Conservation (phyloP, 148 eudicot species). For the Rhododendron mucronatum region DNA sequence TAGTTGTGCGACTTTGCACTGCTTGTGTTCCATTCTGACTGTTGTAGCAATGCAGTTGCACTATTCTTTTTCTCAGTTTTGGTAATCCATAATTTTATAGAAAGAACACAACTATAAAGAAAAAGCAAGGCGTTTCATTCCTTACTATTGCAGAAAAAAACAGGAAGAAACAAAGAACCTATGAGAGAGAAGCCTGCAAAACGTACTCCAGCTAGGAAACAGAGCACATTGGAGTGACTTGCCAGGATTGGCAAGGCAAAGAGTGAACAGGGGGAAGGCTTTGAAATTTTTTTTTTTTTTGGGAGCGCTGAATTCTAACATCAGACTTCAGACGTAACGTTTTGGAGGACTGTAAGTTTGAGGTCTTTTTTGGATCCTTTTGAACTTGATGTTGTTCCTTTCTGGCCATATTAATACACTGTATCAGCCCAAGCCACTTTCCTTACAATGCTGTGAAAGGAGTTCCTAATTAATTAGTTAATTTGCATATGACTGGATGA, state of each 20-base stretch:
- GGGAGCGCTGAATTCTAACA: neutral
- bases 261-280: neutral
- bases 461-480: neutral
- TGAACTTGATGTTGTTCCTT: neutral
- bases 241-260: neutral
- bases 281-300: neutral
- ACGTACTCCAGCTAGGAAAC: neutral
- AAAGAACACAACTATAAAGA: neutral
- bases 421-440: neutral
- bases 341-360: neutral
- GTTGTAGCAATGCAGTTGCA: neutral
- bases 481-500: neutral
- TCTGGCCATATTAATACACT: neutral
- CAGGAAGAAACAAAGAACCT: neutral
- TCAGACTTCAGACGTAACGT: neutral
- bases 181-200: neutral
- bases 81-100: neutral
- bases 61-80: neutral
- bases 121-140: neutral
- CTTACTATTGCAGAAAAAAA: neutral
- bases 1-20: neutral
- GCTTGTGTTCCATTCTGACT: neutral
- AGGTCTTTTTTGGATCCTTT: neutral
- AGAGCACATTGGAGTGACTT: neutral
- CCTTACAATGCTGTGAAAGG: neutral